Base-by-base conservation (phyloP, 768 basidiomycete genomes). In the Lepiota subincarnata region DNA sequence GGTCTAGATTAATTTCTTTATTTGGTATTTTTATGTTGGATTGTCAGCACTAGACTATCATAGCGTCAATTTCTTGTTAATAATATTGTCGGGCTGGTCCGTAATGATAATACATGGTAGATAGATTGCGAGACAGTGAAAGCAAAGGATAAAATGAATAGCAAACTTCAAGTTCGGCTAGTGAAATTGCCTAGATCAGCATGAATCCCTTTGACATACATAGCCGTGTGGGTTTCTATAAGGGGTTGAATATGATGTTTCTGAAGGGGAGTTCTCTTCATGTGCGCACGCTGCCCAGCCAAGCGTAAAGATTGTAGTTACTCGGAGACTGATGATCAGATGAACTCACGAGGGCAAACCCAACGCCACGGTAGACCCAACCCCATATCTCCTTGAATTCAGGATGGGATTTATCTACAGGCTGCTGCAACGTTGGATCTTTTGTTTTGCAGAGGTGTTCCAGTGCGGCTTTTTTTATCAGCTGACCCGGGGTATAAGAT, bases 341-440 rank as follows among this genome's bases (percentile, higher is more conserved):
- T 39, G 45, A 24, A 68, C 75, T 49, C 48, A 78, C 80, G 62
- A 82, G 50, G n/a, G 79, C 79, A 62, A 76, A 82, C 2, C 65
- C 66, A 16, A 76, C 77, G 3, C 80, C 79, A 20, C 76, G 66
- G 54, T 77, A 76, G 31, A 79, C 69, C 56, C 63, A 68, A 0
- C 68, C 70, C 45, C 74, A 77, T 6, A 81, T 58, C n/a, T 79
- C 78, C 53, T 77, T 81, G 60, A 75, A 80, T 24, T 81, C 79
- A 0, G 75, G 69, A 58, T 82, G 78, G 4, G 71, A 62, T 61
- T 79, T 79, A 46, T 71, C 71, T 26, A 73, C 64, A 41, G 55
- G 57, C 28, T 48, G 58, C 18, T 53, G 48, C n/a, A 60, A 62
- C 16, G 63, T 69, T 57, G 71, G 70, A 56, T 73, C 72, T 59